phyloP scores from a whole-genome alignment of 805 yeast genomes.

The Starmerella stigmatis region DNA sequence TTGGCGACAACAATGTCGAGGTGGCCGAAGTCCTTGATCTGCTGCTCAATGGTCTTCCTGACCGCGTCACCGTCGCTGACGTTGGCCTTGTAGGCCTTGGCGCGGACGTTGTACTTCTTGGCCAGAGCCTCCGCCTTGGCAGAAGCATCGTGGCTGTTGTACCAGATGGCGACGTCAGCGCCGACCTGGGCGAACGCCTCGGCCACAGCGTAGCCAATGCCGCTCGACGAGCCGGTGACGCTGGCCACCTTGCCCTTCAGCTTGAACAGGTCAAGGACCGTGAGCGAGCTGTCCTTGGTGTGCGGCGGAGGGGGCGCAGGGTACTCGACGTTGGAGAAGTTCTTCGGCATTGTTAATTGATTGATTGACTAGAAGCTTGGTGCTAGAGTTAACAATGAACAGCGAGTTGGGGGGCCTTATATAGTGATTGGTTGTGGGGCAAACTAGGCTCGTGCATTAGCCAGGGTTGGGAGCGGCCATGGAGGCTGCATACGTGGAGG shows the following conservation, averaged over 20 bases:
- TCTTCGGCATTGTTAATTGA: conserved; percentile 20
- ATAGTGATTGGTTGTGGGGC: neutral
- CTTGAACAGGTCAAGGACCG: conserved; percentile 59
- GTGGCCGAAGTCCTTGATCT: conserved; percentile 60
- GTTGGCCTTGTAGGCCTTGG: conserved; percentile 55
- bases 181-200: conserved; percentile 81
- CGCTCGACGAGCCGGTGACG: conserved; percentile 76
- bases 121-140: conserved; percentile 49
- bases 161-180: conserved; percentile 67
- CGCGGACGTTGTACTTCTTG: conserved; percentile 48
- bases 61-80: conserved; percentile 44
- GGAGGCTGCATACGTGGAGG: neutral
- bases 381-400: no score
- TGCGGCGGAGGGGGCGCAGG: conserved; percentile 23
- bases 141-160: conserved; percentile 52
- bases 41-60: conserved; percentile 39
- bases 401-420: neutral
- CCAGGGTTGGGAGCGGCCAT: neutral
- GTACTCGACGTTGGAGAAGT: conserved; percentile 22
- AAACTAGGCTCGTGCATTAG: neutral
- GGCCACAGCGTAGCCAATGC: conserved; percentile 74
- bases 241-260: conserved; percentile 75
- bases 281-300: conserved; percentile 20
- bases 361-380: no score
- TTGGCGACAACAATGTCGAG: conserved; percentile 80